Evolutionary conservation across 2,329 filamentous ascomycete species (phyloP), one percentile per base, ranked within the genome.

Genomic region (Cadophora sp.): DNA sequence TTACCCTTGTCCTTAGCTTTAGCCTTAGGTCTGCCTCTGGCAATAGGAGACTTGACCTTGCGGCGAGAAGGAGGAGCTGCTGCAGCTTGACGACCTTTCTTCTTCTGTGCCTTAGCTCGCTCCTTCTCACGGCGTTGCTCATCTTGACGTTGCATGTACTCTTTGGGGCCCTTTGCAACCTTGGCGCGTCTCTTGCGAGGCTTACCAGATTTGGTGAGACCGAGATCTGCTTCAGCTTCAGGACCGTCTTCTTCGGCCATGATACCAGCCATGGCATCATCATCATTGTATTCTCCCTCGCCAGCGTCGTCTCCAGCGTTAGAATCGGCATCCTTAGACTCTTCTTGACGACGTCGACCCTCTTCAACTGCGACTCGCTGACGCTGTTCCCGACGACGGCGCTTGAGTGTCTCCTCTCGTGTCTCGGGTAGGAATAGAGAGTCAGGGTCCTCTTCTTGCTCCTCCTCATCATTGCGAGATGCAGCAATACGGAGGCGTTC

Each of bases 171-270:
- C 59, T 71, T 73, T 9, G 69, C 66, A 62, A 43, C 70, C 37
- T 72, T 75, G n/a, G 68, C 66, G 60, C 62, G 62, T 22, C 68
- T 70, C 61, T 70, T 72, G 9, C 72, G 64, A 16, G 65, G 64
- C 53, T 74, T 76, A 4, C 69, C 62, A 27, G 55, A 4, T 58
- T 72, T 72, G 24, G 59, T 69, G 4, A 62, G n/a, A 24, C 51
- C 62, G 12, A 67, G 66, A 14, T 69, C 50, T 3, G 50, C 24
- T 4, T 58, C 34, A 4, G 1, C 26, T 27, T 68, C 51, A 40
- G 51, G n/a, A 4, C 34, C 31, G 56, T 62, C 56, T 5, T 69
- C 65, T n/a, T 74, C 43, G 14, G 72, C 29, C 12, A 74, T 8
- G 60, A 73, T 71, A 16, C 56, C 62, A 50, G 24, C 16, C 19